Evolutionary conservation across 768 basidiomycete species (phyloP), one percentile per base, ranked within the genome.

Genomic region (Boletus patriciae): DNA sequence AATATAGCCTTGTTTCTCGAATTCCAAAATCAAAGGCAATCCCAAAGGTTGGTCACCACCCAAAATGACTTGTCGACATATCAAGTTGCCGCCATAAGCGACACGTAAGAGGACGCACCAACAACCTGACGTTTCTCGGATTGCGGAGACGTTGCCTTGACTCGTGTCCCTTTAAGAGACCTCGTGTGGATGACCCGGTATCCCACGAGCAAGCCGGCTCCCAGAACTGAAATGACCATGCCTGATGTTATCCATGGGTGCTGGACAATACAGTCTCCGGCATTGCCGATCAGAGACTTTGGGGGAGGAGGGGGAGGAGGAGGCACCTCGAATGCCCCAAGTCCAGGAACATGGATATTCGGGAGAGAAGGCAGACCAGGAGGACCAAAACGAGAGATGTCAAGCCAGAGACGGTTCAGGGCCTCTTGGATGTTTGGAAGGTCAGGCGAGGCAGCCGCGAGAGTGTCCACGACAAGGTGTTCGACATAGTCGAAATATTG

Each of bases 371-470:
- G 73, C 13, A 77, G 56, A n/a, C 70, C 69, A 57, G 76, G 71
- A 18, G 88, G 90, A 23, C 92, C 90, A 69, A 89, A 92, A 54
- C 92, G 85, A 46, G 88, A 80, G 58, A 94, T 83, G 66, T 94
- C 91, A 23, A 83, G 72, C 87, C 88, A 92, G 54, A 92, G 76
- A 25, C 84, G 80, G 61, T 88, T 80, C 21, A 86, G 71, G 31
- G 83, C 79, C 57, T 90, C 86, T 54, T 83, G 81, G 46, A 90
- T 74, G 61, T 78, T 82, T 40, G 85, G 83, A 45, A 90, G 73
- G 63, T 83, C 82, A 31, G 83, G 77, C 0, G 83, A 80, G 6
- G 82, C 85, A 16, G 82, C 74, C 42, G 80, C 73, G 23, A 87
- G 65, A 12, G 85, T 81, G 33, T 80, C 72, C 49, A 78, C 76